Conservation (phyloP, 768 basidiomycete species). For the Pleurotus pulmonarius region DNA sequence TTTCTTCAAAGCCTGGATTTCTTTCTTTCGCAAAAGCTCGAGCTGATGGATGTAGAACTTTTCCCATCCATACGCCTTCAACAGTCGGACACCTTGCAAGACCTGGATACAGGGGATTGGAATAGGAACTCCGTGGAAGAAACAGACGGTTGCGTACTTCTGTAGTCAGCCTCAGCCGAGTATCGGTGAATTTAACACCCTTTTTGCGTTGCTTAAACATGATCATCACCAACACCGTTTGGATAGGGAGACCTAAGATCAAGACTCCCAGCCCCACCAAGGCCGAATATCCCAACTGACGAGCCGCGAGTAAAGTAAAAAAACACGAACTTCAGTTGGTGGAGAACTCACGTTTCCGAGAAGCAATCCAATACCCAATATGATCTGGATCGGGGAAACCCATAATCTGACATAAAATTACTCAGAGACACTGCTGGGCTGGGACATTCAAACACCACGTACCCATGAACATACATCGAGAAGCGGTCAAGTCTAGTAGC, state of each 20-base stretch:
- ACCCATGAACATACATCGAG: slow-evolving; percentile 25
- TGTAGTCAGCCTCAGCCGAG: slow-evolving; percentile 44
- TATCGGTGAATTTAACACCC: slow-evolving; percentile 49
- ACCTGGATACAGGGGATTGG: slow-evolving; percentile 22
- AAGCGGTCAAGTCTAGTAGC: slow-evolving; percentile 37
- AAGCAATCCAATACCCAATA: slow-evolving; percentile 46
- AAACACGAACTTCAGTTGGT: neutral
- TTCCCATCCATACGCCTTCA: slow-evolving; percentile 46
- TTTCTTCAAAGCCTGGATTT: slow-evolving; percentile 16
- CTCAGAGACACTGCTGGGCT: slow-evolving; percentile 22
- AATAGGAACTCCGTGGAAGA: neutral
- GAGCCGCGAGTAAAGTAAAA: neutral
- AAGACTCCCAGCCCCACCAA: slow-evolving; percentile 50
- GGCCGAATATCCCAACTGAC: slow-evolving; percentile 49
- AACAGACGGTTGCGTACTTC: slow-evolving; percentile 29
- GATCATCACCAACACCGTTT: slow-evolving; percentile 35
- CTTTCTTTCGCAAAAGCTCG: slow-evolving; percentile 12
- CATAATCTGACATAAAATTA: slow-evolving; percentile 22
- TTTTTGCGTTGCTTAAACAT: slow-evolving; percentile 42
- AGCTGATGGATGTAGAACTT: slow-evolving; percentile 23
- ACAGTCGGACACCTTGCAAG: slow-evolving; percentile 41
- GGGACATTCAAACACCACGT: slow-evolving; percentile 9
- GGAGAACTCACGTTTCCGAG: slow-evolving; percentile 36
- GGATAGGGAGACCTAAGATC: slow-evolving; percentile 43
- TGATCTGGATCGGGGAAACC: slow-evolving; percentile 25